Evolutionary conservation across 106 monocot species (phyloP).

Genomic region (Chionographis japonica): DNA sequence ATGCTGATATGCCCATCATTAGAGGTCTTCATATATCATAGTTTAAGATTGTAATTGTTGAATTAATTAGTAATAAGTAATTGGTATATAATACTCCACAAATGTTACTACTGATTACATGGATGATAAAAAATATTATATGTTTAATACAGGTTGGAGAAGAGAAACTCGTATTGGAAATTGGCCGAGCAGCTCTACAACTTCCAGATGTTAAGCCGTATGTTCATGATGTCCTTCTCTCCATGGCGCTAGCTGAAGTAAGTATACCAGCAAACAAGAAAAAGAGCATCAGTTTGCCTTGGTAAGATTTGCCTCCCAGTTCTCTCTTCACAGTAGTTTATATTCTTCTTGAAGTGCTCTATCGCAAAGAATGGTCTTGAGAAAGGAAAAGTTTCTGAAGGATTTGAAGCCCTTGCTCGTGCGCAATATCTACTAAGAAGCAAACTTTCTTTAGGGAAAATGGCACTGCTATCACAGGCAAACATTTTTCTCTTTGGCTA

Average conservation of each 20-base stretch:
- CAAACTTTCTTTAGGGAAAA: constrained; percentile 55
- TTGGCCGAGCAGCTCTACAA: constrained; percentile 65
- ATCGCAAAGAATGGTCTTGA: constrained; percentile 87
- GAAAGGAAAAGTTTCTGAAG: constrained; percentile 79
- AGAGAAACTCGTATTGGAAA: constrained; percentile 74
- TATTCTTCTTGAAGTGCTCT: constrained; percentile 56
- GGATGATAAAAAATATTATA: neutral
- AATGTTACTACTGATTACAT: neutral
- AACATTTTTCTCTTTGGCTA: neutral
- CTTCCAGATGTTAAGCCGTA: constrained; percentile 67
- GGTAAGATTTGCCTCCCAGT: neutral
- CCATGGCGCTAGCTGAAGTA: constrained; percentile 97
- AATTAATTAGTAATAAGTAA: too few species aligned
- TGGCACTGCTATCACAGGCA: constrained; percentile 83
- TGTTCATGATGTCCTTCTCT: constrained; percentile 85
- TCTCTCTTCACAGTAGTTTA: neutral
- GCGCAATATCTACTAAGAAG: constrained; percentile 84
- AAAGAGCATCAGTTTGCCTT: neutral
- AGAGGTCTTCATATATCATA: too few species aligned
- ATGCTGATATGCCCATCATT: too few species aligned
- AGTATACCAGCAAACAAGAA: constrained; percentile 12
- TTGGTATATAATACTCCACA: too few species aligned
- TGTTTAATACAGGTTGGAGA: constrained; percentile 70
- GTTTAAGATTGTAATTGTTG: too few species aligned
- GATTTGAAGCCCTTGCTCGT: constrained; percentile 95